Evolutionary conservation across 2,329 filamentous ascomycete species (phyloP).

Genomic region (Pyricularia pennisetigena): DNA sequence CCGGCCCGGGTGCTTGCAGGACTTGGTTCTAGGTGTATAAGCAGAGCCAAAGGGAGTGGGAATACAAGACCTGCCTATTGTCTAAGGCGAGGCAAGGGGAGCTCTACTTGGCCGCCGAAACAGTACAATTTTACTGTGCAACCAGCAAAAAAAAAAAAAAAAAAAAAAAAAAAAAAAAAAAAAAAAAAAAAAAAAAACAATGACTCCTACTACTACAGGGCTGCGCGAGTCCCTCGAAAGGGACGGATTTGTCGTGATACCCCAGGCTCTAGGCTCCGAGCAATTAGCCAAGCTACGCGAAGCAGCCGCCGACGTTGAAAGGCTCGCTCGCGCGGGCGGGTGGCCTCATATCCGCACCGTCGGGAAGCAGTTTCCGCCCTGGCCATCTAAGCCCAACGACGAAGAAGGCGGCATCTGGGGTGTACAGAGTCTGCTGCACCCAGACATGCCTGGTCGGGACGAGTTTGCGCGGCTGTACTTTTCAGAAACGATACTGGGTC

Average conservation of each 20-base stretch:
- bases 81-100: background rate
- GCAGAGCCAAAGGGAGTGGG: background rate
- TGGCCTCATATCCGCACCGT: slow-evolving; percentile 81
- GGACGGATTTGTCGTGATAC: slow-evolving; percentile 70
- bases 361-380: slow-evolving; percentile 86
- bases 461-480: slow-evolving; percentile 66
- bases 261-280: slow-evolving; percentile 45
- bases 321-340: slow-evolving; percentile 53
- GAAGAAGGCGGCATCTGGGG: slow-evolving; percentile 69
- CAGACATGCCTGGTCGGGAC: slow-evolving; percentile 50
- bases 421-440: slow-evolving; percentile 76
- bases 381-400: slow-evolving; percentile 47
- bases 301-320: slow-evolving; percentile 47
- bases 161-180: no score
- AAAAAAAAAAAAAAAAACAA: no score
- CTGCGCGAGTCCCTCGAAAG: slow-evolving; percentile 38
- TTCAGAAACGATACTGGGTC: slow-evolving; percentile 47
- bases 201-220: background rate
- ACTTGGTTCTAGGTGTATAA: background rate
- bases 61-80: background rate
- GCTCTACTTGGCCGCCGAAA: background rate
- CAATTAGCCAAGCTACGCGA: slow-evolving; percentile 50
- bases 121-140: background rate
- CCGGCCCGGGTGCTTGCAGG: background rate
- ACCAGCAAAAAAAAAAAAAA: no score